These are phyloP conservation scores for Aspergillus sergii DNA, from an alignment of 2,329 filamentous ascomycete species.

Conservation along the genomic window DNA sequence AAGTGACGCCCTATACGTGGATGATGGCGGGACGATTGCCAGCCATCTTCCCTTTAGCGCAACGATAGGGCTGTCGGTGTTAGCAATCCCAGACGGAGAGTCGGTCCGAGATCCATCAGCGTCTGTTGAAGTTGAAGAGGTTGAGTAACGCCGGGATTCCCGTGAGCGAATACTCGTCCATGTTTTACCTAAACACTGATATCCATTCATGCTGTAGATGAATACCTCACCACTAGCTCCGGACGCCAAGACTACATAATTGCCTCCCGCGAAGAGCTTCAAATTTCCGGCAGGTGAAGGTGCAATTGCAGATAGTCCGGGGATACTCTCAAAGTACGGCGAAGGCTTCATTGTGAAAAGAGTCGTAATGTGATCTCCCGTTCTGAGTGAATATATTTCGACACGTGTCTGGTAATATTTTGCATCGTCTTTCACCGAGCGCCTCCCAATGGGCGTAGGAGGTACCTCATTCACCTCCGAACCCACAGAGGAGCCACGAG, in stretches of 20 bases:
- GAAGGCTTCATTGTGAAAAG: slow-evolving; percentile 71
- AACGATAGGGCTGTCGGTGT: slow-evolving; percentile 43
- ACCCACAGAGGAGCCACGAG: slow-evolving; percentile 32
- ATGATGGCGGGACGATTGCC: slow-evolving; percentile 47
- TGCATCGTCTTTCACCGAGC: slow-evolving; percentile 30
- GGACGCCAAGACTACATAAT: slow-evolving; percentile 74
- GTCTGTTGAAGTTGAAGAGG: slow-evolving; percentile 49
- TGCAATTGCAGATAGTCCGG: slow-evolving; percentile 66
- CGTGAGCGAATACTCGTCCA: slow-evolving; percentile 80
- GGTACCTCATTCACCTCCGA: slow-evolving; percentile 41
- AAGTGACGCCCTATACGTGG: slow-evolving; percentile 42
- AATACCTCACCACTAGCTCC: slow-evolving; percentile 85
- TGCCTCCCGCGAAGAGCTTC: slow-evolving; percentile 71
- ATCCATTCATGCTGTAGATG: slow-evolving; percentile 62
- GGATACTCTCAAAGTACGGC: slow-evolving; percentile 58
- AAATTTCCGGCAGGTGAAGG: slow-evolving; percentile 74
- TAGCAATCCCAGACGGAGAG: slow-evolving; percentile 30
- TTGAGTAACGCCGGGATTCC: slow-evolving; percentile 47
- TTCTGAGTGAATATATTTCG: slow-evolving; percentile 82
- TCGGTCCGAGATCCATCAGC: slow-evolving; percentile 46
- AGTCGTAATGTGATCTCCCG: slow-evolving; percentile 70
- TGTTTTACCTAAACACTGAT: slow-evolving; percentile 78
- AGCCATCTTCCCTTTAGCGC: slow-evolving; percentile 51
- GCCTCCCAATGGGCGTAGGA: slow-evolving; percentile 29
- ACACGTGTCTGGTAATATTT: slow-evolving; percentile 77